Evolutionary conservation across 768 basidiomycete genomes (phyloP).

Genomic region (Gymnopilus dilepis): DNA sequence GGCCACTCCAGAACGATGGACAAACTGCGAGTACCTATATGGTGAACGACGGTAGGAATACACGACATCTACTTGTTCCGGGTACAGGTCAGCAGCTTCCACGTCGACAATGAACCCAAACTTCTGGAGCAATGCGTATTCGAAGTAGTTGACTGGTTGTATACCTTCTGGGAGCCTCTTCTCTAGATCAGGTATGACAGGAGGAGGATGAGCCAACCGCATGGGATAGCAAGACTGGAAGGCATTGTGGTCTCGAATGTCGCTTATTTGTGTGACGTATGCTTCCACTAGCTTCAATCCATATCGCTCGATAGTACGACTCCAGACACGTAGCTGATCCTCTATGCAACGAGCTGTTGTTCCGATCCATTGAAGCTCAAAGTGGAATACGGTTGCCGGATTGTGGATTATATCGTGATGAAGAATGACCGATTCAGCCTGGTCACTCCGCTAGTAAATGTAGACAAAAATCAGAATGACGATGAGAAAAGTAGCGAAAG

Average conservation of each 20-base stretch:
- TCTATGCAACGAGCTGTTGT: constrained; percentile 92
- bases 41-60: constrained; percentile 88
- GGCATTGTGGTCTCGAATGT: constrained; percentile 83
- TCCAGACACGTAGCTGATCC: constrained; percentile 83
- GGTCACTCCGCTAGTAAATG: constrained; percentile 69
- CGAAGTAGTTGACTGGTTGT: constrained; percentile 75
- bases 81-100: constrained; percentile 78
- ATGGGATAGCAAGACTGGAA: constrained; percentile 93
- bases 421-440: constrained; percentile 85
- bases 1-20: constrained; percentile 88
- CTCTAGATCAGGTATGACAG: constrained; percentile 68
- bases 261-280: constrained; percentile 89
- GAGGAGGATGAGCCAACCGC: constrained; percentile 76
- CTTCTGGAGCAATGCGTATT: constrained; percentile 74
- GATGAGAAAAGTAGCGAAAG: not conserved
- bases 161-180: constrained; percentile 70
- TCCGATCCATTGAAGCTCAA: constrained; percentile 97
- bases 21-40: constrained; percentile 87
- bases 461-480: constrained; percentile 1
- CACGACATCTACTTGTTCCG: constrained; percentile 79
- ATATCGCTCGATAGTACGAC: constrained; percentile 82
- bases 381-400: constrained; percentile 92
- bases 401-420: constrained; percentile 97
- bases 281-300: constrained; percentile 93
- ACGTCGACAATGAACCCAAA: constrained; percentile 87